Conservation (phyloP, 441 rosid species). For the Aleurites moluccanus region DNA sequence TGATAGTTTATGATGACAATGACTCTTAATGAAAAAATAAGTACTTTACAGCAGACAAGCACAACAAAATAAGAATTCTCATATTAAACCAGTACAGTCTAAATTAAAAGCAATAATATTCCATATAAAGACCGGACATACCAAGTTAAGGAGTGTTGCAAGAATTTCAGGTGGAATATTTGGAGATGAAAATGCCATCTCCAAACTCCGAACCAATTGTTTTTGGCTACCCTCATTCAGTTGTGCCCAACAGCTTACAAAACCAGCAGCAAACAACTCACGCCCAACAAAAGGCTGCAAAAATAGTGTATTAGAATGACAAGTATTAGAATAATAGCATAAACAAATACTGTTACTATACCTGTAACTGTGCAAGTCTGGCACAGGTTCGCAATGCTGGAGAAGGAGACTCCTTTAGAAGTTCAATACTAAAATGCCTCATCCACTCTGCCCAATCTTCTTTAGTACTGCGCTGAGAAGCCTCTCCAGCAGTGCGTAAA, state of each 20-base stretch:
- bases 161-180: conserved; percentile 99
- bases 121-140: conserved; percentile 29
- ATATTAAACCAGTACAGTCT: neutral
- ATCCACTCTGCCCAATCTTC: conserved; percentile 99
- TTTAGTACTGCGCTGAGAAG: conserved; percentile 99
- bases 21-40: neutral
- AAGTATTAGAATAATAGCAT: conserved; percentile 18
- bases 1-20: neutral
- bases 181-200: conserved; percentile 99
- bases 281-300: conserved; percentile 98
- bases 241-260: conserved; percentile 99
- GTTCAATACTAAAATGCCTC: conserved; percentile 99
- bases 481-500: conserved; percentile 97
- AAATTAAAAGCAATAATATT: neutral
- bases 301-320: conserved; percentile 33
- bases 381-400: conserved; percentile 99
- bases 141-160: conserved; percentile 96
- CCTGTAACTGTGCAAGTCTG: conserved; percentile 98
- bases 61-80: neutral
- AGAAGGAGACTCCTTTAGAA: conserved; percentile 96
- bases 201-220: conserved; percentile 93
- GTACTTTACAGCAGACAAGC: neutral
- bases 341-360: conserved; percentile 29
- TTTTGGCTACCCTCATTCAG: conserved; percentile 88
- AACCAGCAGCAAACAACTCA: conserved; percentile 99